Conservation (phyloP, 164 flowering plant genomes). For the Cinnamomum chago region DNA sequence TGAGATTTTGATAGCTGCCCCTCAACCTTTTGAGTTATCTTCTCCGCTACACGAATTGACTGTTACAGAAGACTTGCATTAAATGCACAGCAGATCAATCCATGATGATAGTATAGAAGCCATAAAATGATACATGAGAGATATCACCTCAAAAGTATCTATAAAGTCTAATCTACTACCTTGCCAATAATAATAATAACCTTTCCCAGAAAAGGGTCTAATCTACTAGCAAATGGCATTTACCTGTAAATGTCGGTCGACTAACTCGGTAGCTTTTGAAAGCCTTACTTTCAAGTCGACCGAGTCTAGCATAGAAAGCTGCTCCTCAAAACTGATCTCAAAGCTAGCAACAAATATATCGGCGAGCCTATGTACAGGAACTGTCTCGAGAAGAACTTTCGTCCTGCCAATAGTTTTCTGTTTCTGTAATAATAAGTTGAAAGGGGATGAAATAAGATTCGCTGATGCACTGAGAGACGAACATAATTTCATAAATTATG, state of each 20-base stretch:
- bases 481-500: not conserved
- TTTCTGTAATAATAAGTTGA: slow-evolving; percentile 42
- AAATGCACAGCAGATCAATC: not conserved
- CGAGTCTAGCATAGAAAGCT: slow-evolving; percentile 90
- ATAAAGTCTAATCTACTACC: no score
- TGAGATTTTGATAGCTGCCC: slow-evolving; percentile 98
- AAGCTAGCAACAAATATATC: slow-evolving; percentile 99
- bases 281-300: slow-evolving; percentile 93
- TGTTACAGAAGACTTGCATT: slow-evolving; percentile 28
- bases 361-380: slow-evolving; percentile 90
- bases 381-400: slow-evolving; percentile 89
- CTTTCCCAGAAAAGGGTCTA: no score
- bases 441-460: not conserved
- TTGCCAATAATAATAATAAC: no score
- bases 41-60: slow-evolving; percentile 99
- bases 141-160: not conserved
- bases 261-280: slow-evolving; percentile 93
- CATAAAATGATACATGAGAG: not conserved
- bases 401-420: slow-evolving; percentile 93
- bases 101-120: slow-evolving; percentile 3
- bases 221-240: no score
- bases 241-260: slow-evolving; percentile 98
- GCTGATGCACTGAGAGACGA: not conserved
- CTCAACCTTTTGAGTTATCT: slow-evolving; percentile 98
- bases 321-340: slow-evolving; percentile 98